Evolutionary conservation across 495 filamentous ascomycete genomes (phyloP).

Genomic region (Podospora tetraspora): DNA sequence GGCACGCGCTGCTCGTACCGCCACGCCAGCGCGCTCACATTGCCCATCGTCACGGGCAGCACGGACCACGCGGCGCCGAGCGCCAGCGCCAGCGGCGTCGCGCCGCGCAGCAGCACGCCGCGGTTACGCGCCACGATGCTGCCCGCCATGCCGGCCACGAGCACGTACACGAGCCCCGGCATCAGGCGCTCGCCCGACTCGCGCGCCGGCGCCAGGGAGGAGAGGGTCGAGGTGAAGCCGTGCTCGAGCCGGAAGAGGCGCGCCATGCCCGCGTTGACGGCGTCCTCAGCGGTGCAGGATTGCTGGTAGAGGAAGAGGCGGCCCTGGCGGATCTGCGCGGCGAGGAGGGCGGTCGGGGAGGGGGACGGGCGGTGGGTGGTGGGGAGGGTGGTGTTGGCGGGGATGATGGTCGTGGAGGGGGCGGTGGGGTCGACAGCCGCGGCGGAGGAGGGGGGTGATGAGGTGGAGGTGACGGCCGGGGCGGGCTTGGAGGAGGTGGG

Average conservation of each 20-base stretch:
- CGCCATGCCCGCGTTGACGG: slow-evolving; percentile 70
- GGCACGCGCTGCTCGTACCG: slow-evolving; percentile 83
- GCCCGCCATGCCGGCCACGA: slow-evolving; percentile 88
- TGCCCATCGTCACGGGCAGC: slow-evolving; percentile 73
- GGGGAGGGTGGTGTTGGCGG: slow-evolving; percentile 30
- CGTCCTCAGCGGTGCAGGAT: slow-evolving; percentile 64
- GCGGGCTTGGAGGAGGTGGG: slow-evolving; percentile 30
- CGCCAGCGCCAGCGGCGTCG: slow-evolving; percentile 65
- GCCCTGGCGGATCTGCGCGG: slow-evolving; percentile 69
- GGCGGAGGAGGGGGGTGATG: slow-evolving; percentile 27
- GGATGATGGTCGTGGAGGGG: slow-evolving; percentile 22
- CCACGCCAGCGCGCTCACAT: slow-evolving; percentile 80
- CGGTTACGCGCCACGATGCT: slow-evolving; percentile 83
- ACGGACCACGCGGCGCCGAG: slow-evolving; percentile 68
- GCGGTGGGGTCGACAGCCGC: slow-evolving; percentile 17
- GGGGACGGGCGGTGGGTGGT: slow-evolving; percentile 45
- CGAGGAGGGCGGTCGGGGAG: slow-evolving; percentile 86
- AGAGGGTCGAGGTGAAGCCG: slow-evolving; percentile 78
- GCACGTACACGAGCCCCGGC: slow-evolving; percentile 81
- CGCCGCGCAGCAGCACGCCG: slow-evolving; percentile 67
- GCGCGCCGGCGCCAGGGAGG: slow-evolving; percentile 75
- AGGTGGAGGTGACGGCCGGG: slow-evolving; percentile 1
- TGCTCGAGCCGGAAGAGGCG: slow-evolving; percentile 71
- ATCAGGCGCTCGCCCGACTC: slow-evolving; percentile 78
- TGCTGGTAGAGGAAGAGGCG: slow-evolving; percentile 78